Base-by-base conservation (phyloP, 2,329 filamentous ascomycete species). In the Chaetomiaceae sp. region DNA sequence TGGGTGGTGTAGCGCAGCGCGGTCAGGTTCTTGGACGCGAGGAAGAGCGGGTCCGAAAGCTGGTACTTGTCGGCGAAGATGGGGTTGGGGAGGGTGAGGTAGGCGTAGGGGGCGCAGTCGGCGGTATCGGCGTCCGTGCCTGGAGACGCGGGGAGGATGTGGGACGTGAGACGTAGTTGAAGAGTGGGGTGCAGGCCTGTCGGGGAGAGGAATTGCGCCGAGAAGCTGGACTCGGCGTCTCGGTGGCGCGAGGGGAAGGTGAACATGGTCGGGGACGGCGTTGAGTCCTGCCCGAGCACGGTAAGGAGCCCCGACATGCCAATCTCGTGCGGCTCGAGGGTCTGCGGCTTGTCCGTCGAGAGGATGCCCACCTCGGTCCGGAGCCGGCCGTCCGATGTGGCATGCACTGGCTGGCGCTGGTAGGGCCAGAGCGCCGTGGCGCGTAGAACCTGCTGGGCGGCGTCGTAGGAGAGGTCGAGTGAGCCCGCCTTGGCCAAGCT, bases 1-100 rank as follows among this genome's bases (percentile, higher is more conserved):
- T 86, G 78, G 20, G 81, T 81, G 12, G 88, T 75, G 53, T 84
- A 79, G 36, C 75, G 81, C 33, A 94, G 68, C 2, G 77, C 71
- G 2, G 75, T 72, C 17, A 96, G 74, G 60, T 94, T 88, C 58
- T 95, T 88, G 1, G 88, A 90, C 3, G 79, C 66, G 24, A 95
- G 75, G 67, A 94, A 93, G 5, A 95, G 73, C 0, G 76, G 66
- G 62, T 90, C 86, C 19, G 71, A 73, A 50, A 96, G 76, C 65
- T 95, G 88, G 67, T 95, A 94, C 60, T 83, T 83, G 69, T 97
- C 91, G 32, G 86, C 79, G 65, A 97, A 96, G 51, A 96, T 73
- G 39, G 75, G 68, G 20, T 83, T 86, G 1, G 91, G 90, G 3
- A 96, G 77, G 0, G 88, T 94, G 20, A 95, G 68, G 65, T 95